Base-by-base conservation (phyloP, 192 early-diverging fungal species). In the Coemansia sp. region DNA sequence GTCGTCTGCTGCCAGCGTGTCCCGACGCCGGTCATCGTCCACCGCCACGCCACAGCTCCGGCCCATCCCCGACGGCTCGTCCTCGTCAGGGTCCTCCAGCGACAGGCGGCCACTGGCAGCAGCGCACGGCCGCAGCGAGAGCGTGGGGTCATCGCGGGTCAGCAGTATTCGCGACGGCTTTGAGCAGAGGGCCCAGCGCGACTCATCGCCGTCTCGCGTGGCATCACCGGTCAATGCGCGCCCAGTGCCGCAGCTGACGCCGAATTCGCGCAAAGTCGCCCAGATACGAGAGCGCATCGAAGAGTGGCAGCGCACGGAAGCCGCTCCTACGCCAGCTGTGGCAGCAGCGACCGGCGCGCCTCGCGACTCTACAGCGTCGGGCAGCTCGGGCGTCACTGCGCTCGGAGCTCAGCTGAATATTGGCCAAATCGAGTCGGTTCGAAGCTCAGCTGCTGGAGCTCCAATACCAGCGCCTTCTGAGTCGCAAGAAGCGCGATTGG, bases 121-220 rank as follows among this genome's bases (percentile, higher is more conserved):
- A 36, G 40, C 43, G 37, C 78, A 80, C 38, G 26, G 26, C 40
- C 73, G 78, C 5, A 81, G 78, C 65, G 70, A 66, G 35, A 81
- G 78, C 57, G 45, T 66, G 1, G 78, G 70, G 3, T 79, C 74
- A 24, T 78, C 77, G 48, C 66, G 73, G 14, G 78, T 81, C 55
- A 81, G 78, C 70, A 81, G 73, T 36, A 73, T 81, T 21, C 78
- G 78, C 60, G 70, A 76, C 1, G 73, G 60, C 46, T 63, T 76
- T 39, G 78, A 76, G 56, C 73, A 81, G 60, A 45, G 66, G 21
- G 67, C 65, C 5, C 59, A 38, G 11, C 61, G 67, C 60, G 60
- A 69, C 34, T 39, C 71, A 13, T 62, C 74, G 34, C 18, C 60
- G 23, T 11, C 39, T 31, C 18, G 31, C 1, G 13, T 16, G 5